Evolutionary conservation across 495 filamentous ascomycete species (phyloP), one percentile per base, ranked within the genome.

Genomic region (Penicillium cinerascens): DNA sequence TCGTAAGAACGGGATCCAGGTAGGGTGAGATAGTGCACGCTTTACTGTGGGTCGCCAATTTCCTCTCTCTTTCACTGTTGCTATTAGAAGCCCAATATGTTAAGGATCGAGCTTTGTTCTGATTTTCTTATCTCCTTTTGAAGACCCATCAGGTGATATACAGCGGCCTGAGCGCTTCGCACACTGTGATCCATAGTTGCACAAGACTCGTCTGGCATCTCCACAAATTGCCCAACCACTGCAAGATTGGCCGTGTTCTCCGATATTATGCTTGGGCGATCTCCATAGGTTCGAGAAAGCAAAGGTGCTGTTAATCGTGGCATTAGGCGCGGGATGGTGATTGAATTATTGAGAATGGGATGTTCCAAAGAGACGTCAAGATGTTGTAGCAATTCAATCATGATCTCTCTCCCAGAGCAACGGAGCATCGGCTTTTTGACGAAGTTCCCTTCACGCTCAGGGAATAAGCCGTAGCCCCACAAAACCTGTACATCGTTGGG

Each of bases 181-280:
- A 77, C 68, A 56, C 66, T 69, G 55, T 77, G 75, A 47, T 74
- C 72, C 43, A 72, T 63, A n/a, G 58, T 72, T 25, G 70, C 65
- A 6, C 66, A 62, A 4, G 67, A 70, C 55, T 75, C 69, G 17
- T 60, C 62, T 25, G 61, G 53, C 16, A 74, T 68, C 54, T 77
- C 72, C 7, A 65, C 68, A 56, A 68, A 77, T 53, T 77, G 74
- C 2, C 74, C 74, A 18, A 77, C 33, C 3, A 70, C 49, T 1
- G 67, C 74, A 8, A 75, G 16, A 51, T 77, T 77, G 23, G 56
- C 64, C 5, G 49, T 61, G 5, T 49, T 52, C 13, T 62, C 26
- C 2, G 69, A 68, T 37, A 73, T 58, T 11, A 77, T 65, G 5
- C 53, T 35, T 36, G 74, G 72, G 0, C 74, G 59, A 53, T 77